Percentiles rank a stretch among this genome's conserved stretches.
Evolutionary conservation across 1,284 basidiomycete species (phyloP).

Genomic region (Porodaedalea pini): DNA sequence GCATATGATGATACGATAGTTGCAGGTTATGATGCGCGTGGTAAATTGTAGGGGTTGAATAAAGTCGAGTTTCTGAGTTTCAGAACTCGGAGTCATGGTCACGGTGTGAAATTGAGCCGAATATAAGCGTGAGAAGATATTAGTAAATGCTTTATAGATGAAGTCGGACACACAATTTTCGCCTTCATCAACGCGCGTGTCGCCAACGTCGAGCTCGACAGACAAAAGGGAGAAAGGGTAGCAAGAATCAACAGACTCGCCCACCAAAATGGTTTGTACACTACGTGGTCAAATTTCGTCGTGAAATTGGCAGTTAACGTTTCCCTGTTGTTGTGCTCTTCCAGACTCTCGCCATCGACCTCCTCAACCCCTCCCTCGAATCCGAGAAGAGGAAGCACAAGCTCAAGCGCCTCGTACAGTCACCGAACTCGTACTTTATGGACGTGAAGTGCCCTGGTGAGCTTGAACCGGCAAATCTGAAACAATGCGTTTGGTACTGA

Average conservation of each 20-base stretch:
- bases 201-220: conserved; percentile 8
- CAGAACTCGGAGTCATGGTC: too few relatives aligned
- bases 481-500: conserved; percentile 30
- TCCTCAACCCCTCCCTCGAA: conserved; percentile 93
- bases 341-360: conserved; percentile 96
- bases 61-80: too few relatives aligned
- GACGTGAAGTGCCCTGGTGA: conserved; percentile 98
- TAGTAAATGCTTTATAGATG: conserved; percentile 4
- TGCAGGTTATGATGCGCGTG: neutral
- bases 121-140: neutral
- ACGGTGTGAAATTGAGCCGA: neutral
- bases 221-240: neutral
- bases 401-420: conserved; percentile 99
- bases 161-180: neutral
- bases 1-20: neutral
- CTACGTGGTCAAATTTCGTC: neutral
- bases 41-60: neutral
- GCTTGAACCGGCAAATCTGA: conserved; percentile 18
- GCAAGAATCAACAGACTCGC: neutral
- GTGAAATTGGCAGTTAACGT: conserved; percentile 5
- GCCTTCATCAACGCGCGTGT: neutral
- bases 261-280: conserved; percentile 17
- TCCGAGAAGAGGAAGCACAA: conserved; percentile 91
- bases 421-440: conserved; percentile 99
- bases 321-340: neutral